Base-by-base conservation (phyloP, 495 filamentous ascomycete genomes). In the Schizothecium vesticola region DNA sequence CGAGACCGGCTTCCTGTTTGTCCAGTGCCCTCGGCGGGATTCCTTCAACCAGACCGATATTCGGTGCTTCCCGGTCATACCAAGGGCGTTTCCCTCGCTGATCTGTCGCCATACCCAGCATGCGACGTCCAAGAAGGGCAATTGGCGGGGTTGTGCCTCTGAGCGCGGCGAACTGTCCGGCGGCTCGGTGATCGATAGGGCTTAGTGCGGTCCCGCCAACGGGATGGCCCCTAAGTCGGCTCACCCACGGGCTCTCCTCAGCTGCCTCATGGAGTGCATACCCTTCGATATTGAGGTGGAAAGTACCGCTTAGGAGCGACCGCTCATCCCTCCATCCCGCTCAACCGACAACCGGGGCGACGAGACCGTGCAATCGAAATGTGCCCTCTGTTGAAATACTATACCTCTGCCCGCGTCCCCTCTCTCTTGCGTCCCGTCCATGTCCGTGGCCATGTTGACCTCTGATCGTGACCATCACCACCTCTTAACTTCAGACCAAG, bases 131-230 rank as follows among this genome's bases (percentile, higher is more conserved):
- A 11, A 56, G 24, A 29, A 56, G 13, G 51, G 51, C 24, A 55
- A 65, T 26, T 28, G 59, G 59, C 59, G 59, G 59, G 59, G 59
- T 61, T 61, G 59, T 61, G 59, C n/a, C n/a, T 23, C 59, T 61
- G 28, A 36, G 56, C 51, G 24, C 16, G 51, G 43, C 43, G 43
- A 51, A 19, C 43, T n/a, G 43, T 12, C 43, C 43, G 43, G 43
- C 43, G 43, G 43, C 55, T 65, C 63, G 63, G 63, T 65, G 63
- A 65, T 65, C 25, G 63, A 65, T 65, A 65, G 63, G 63, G 63
- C 63, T 65, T 65, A 65, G 63, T 65, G 63, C 22, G 9, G 24
- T 65, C 56, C 24, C 63, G 25, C 25, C 63, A 51, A 51, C 43
- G 43, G 19, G 43, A 51, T 51, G 43, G 16, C 43, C 19, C 43